phyloP scores from a whole-genome alignment of 2,329 filamentous ascomycete genomes.

The Helotiales sp. region DNA sequence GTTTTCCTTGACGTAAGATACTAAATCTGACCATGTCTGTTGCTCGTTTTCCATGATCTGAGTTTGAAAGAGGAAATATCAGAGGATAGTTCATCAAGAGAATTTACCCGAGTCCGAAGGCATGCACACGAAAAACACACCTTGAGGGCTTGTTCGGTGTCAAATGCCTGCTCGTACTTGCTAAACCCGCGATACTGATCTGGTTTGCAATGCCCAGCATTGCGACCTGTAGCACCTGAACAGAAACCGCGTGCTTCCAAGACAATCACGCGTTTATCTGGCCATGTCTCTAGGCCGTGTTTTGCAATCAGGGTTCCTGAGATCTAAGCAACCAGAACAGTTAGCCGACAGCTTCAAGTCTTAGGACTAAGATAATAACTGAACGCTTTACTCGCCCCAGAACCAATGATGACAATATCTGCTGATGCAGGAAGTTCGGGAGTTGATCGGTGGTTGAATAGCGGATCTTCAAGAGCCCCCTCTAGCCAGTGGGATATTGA shows the following conservation, averaged over 20 bases:
- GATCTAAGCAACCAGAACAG: neutral
- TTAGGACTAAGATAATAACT: too few relatives aligned
- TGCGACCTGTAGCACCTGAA: neutral
- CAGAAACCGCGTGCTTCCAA: neutral
- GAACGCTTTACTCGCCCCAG: neutral
- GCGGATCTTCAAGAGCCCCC: neutral
- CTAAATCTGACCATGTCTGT: neutral
- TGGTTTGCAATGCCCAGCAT: neutral
- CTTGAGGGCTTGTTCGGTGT: neutral
- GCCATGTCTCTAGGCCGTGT: neutral
- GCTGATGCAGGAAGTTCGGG: neutral
- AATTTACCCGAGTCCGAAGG: too few relatives aligned
- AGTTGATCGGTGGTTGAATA: neutral
- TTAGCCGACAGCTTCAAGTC: too few relatives aligned
- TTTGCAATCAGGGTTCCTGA: neutral
- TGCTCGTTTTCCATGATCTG: neutral
- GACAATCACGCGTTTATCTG: neutral
- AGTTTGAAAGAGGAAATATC: too few relatives aligned
- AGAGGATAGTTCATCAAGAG: too few relatives aligned
- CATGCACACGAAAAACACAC: too few relatives aligned
- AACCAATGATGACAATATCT: neutral
- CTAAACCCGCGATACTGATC: neutral
- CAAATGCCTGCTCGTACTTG: neutral
- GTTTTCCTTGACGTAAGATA: neutral
- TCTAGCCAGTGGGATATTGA: neutral